These are phyloP conservation scores for Aspergillus eucalypticola DNA, from an alignment of 2,329 filamentous ascomycete species.

Conservation along the genomic window DNA sequence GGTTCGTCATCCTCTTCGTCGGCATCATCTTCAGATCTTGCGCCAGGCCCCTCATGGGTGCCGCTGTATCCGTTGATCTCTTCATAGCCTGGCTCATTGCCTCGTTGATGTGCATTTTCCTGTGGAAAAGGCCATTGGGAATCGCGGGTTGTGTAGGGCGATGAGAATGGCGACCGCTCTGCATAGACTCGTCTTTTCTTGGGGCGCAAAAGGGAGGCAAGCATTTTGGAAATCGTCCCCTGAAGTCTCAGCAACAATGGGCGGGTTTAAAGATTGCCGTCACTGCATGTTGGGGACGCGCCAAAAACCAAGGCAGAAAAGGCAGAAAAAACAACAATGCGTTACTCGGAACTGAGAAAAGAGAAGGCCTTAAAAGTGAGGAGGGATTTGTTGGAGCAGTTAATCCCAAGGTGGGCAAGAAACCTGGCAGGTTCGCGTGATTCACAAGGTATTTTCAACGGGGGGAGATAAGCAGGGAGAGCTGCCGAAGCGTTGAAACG, in stretches of 20 bases:
- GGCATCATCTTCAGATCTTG: slow-evolving; percentile 42
- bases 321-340: neutral
- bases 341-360: neutral
- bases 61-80: slow-evolving; percentile 23
- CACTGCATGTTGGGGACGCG: slow-evolving; percentile 8
- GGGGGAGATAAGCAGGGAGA: slow-evolving; percentile 4
- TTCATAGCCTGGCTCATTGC: slow-evolving; percentile 18
- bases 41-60: slow-evolving; percentile 39
- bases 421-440: slow-evolving; percentile 10
- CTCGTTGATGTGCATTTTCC: slow-evolving; percentile 9
- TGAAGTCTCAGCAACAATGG: neutral
- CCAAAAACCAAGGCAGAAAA: neutral
- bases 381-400: neutral
- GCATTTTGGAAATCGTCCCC: slow-evolving; percentile 23
- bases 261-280: neutral
- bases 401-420: neutral
- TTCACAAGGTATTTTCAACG: neutral
- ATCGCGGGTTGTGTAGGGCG: slow-evolving; percentile 28
- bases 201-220: slow-evolving; percentile 34
- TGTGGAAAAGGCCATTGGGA: slow-evolving; percentile 23
- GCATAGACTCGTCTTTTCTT: slow-evolving; percentile 29
- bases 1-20: slow-evolving; percentile 48
- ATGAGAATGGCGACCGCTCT: slow-evolving; percentile 32
- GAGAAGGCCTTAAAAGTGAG: neutral
- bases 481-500: slow-evolving; percentile 8